Evolutionary conservation across 1,139 yeast species (phyloP).

Genomic region (Zhuliangozyma blackwelliae): DNA sequence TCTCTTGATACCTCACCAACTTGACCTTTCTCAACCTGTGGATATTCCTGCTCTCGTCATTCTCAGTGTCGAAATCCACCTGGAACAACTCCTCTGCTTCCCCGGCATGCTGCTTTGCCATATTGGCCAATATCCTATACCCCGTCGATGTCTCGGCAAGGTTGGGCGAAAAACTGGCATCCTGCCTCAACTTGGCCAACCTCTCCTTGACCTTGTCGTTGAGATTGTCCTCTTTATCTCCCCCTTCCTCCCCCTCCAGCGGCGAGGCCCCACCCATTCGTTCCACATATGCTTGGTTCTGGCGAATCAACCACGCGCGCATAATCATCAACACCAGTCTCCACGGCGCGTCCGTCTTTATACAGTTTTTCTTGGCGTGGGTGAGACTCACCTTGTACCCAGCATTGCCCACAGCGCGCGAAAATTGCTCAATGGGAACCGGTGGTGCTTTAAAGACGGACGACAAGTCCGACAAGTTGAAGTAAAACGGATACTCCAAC

Average conservation of each 20-base stretch:
- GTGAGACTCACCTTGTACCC: conserved; percentile 82
- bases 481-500: conserved; percentile 69
- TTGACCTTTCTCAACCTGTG: conserved; percentile 67
- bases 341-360: conserved; percentile 91
- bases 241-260: conserved; percentile 26
- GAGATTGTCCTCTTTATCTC: conserved; percentile 4
- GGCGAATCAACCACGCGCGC: conserved; percentile 58
- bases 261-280: conserved; percentile 15
- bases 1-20: conserved; percentile 82
- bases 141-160: conserved; percentile 53
- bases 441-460: conserved; percentile 77
- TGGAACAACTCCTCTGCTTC: conserved; percentile 19
- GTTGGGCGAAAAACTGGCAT: conserved; percentile 31
- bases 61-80: conserved; percentile 47
- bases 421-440: conserved; percentile 68
- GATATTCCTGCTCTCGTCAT: conserved; percentile 51
- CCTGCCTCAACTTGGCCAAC: conserved; percentile 16
- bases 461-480: conserved; percentile 73
- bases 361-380: conserved; percentile 80
- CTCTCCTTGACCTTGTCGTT: conserved; percentile 1
- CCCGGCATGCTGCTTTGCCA: conserved; percentile 21
- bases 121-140: conserved; percentile 48
- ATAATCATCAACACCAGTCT: conserved; percentile 68
- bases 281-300: conserved; percentile 31
- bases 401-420: conserved; percentile 79